phyloP scores from a whole-genome alignment of 2,329 filamentous ascomycete genomes.

The Xylaria sp. region DNA sequence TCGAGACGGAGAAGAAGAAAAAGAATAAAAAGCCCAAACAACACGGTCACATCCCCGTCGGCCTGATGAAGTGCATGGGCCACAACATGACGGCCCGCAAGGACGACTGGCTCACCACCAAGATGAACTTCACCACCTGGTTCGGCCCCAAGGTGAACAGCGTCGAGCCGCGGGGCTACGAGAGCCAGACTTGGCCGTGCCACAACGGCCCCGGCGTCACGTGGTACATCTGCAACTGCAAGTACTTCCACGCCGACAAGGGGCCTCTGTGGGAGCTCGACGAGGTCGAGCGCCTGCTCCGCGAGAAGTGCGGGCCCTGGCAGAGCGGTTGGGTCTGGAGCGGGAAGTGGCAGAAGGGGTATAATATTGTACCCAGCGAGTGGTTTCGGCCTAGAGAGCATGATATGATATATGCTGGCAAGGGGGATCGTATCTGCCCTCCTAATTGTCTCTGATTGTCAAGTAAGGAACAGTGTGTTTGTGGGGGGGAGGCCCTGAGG shows the following conservation, averaged over 20 bases:
- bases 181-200: background rate
- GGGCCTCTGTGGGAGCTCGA: slow-evolving; percentile 10
- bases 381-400: background rate
- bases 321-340: slow-evolving; percentile 25
- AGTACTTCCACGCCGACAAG: background rate
- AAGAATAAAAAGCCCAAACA: background rate
- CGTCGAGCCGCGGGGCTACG: background rate
- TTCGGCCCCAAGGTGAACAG: background rate
- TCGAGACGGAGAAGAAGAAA: background rate
- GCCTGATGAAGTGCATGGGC: background rate
- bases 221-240: slow-evolving; percentile 25
- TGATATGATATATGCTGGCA: background rate
- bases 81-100: background rate
- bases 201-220: background rate
- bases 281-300: slow-evolving; percentile 7
- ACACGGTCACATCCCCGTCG: background rate
- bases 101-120: background rate
- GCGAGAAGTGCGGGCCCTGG: slow-evolving; percentile 8
- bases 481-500: no score
- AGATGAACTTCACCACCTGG: background rate
- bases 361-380: slow-evolving; percentile 6
- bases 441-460: background rate
- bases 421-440: background rate
- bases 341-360: slow-evolving; percentile 26
- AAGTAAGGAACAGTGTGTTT: no score